phyloP scores from a whole-genome alignment of 2,329 filamentous ascomycete genomes.

The Alternaria tenuissima region DNA sequence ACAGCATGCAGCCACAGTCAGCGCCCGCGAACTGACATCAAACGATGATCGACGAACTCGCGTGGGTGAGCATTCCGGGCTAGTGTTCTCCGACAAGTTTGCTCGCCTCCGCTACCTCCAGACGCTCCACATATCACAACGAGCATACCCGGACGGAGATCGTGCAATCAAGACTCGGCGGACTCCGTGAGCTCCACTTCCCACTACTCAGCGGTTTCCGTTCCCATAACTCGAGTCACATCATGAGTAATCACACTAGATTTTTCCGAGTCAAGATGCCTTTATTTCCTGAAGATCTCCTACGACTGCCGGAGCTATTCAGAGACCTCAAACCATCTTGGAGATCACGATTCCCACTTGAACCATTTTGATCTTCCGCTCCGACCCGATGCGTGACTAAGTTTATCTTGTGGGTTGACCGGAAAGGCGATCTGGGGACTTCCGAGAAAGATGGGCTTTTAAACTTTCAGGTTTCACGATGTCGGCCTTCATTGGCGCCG shows the following conservation, averaged over 20 bases:
- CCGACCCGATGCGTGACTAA: neutral
- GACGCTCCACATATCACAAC: constrained; percentile 5
- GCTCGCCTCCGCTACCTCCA: constrained; percentile 4
- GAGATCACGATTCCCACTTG: neutral
- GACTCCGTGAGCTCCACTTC: constrained; percentile 2
- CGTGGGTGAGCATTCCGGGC: neutral
- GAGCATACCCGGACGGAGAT: neutral
- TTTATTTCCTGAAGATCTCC: neutral
- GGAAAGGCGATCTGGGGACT: neutral
- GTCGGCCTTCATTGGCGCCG: neutral
- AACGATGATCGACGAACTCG: constrained; percentile 2
- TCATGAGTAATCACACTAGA: neutral
- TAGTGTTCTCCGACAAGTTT: constrained; percentile 4
- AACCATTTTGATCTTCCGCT: neutral
- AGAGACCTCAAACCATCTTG: neutral
- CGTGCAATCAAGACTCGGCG: neutral
- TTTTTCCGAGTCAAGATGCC: neutral
- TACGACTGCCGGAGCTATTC: neutral
- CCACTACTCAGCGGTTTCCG: neutral
- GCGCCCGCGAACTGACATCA: neutral
- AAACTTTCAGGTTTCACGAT: constrained; percentile 1
- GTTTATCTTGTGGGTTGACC: neutral
- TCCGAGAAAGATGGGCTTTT: neutral
- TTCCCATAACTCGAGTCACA: neutral
- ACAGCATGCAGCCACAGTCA: constrained; percentile 1